Base-by-base conservation (phyloP, 331 rosid species). In the Erythrophleum ivorense region DNA sequence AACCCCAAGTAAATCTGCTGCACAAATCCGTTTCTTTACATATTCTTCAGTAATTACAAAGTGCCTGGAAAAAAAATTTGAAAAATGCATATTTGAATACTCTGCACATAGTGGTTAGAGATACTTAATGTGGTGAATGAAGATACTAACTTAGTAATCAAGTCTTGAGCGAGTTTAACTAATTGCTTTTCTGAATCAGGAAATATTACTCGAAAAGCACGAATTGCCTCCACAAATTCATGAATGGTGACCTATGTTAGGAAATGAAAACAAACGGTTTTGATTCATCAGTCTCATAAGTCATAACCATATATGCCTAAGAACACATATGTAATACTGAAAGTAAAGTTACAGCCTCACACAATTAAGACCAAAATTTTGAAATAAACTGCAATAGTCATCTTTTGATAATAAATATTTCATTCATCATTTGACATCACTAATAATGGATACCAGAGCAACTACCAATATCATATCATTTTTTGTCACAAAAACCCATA, bases 141-240 rank as follows among this genome's bases (percentile, higher is more conserved):
- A 77, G 80, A 77, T 54, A 71, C 92, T 85, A 82, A 93, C 99
- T 85, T 90, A 64, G 92, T 76, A 80, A 93, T 80, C 88, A 91
- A 81, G 76, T 84, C 90, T 64, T 80, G 88, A 83, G 92, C 94
- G 81, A 93, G 91, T 85, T 80, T 83, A 73, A 88, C 81, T 78
- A 93, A 91, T 80, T 93, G 97, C 75, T 78, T 83, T 76, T 90
- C 97, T 67, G 97, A 92, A 88, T 93, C 97, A 36, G 97, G 97
- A 88, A 95, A 96, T 87, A 96, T 93, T 45, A 88, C 92, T 45
- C 86, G 88, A 87, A 91, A 90, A 78, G 98, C 97, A 83, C 88
- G 92, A 78, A 93, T 78, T 75, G 98, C 98, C 88, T 93, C 98
- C 71, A 83, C 91, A 88, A 96, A 92, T 88, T 92, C 98, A 54